Base-by-base conservation (phyloP, 495 filamentous ascomycete genomes). In the Trichoderma asperelloides region DNA sequence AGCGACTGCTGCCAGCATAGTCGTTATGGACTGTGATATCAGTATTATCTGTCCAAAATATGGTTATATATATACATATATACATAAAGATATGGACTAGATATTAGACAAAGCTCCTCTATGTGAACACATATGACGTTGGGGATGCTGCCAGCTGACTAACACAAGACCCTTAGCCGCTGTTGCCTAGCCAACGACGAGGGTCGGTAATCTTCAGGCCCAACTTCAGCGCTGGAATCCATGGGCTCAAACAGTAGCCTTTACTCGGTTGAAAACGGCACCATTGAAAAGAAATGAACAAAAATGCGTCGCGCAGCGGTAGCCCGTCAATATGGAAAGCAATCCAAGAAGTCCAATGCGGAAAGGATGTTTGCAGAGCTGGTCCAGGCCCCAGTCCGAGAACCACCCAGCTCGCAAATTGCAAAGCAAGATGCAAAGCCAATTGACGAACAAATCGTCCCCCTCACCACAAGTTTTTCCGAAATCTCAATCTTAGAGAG, bases 291-390 rank as follows among this genome's bases (percentile, higher is more conserved):
- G 2, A 1, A 5, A 30, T 33, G 25, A 60, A 3, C 55, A 28
- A 60, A 28, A 12, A 60, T 60, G 55, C 55, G 23, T 15, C 55
- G 55, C 55, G 13, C 62, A 45, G 21, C 62, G 16, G 30, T 30
- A 8, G 23, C 62, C 9, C 33, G 33, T 8, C 62, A 64, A 72
- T 82, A 83, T 70, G 80, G 80, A 49, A 81, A 77, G 64, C 72
- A 74, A 37, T 68, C 66, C 37, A 78, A 69, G 40, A 78, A 76
- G 30, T 72, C 74, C 27, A 79, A 67, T 40, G 70, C 73, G 41
- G 72, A 78, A 15, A 72, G 75, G 55, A 69, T 79, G 62, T 82
- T 82, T 67, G 75, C 74, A n/a, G 78, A 79, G 63, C 67, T 83
- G 27, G 78, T 79, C 8, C 73, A 70, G 51, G 78, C 72, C 9